phyloP scores from a whole-genome alignment of 441 rosid species.

The Gossypium schwendimanii region DNA sequence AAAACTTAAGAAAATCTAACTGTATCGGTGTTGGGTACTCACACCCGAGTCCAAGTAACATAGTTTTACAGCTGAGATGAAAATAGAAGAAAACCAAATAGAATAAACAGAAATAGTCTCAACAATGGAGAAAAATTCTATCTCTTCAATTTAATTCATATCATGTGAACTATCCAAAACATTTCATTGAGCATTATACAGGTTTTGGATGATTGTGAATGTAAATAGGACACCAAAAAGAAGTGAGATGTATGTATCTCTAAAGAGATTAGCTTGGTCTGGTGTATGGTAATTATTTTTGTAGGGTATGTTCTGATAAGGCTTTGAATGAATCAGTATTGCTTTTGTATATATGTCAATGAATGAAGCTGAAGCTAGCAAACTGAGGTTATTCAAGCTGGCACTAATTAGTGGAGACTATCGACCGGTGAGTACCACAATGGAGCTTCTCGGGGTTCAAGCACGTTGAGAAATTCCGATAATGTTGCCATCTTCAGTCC shows the following conservation, averaged over 20 bases:
- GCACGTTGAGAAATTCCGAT: conserved; percentile 19
- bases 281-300: not conserved
- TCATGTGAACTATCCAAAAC: not conserved
- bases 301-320: not conserved
- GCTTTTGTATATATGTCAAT: not conserved
- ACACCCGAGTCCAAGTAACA: no score
- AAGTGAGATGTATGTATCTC: not conserved
- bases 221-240: not conserved
- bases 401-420: not conserved
- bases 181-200: conserved; percentile 1
- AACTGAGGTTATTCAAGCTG: not conserved
- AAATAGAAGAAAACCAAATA: not conserved
- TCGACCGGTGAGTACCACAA: conserved; percentile 19
- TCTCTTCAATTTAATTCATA: not conserved
- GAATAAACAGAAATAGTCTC: not conserved
- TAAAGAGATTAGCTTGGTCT: not conserved
- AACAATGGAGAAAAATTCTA: not conserved
- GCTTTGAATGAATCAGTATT: conserved; percentile 11
- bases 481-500: conserved; percentile 34
- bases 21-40: no score
- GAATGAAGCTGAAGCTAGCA: conserved; percentile 4
- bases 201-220: conserved; percentile 5
- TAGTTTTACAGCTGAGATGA: not conserved
- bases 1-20: no score
- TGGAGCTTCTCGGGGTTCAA: conserved; percentile 21